Evolutionary conservation across 1,284 basidiomycete genomes (phyloP).

Genomic region (Tetrapyrgos nigripes): DNA sequence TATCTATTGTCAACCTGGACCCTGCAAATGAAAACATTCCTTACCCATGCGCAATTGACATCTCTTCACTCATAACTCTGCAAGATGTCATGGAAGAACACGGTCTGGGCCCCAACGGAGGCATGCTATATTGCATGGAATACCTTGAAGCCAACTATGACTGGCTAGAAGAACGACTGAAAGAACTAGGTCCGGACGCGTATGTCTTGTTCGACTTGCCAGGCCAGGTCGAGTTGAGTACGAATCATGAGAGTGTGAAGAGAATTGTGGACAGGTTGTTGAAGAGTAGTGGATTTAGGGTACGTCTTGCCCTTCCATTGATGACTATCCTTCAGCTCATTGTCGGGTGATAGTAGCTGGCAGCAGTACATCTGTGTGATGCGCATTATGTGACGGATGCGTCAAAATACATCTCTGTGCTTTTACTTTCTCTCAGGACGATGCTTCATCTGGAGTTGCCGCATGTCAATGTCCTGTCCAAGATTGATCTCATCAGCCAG

Average conservation of each 20-base stretch:
- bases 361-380: slow-evolving; percentile 95
- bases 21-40: slow-evolving; percentile 92
- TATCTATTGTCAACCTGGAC: slow-evolving; percentile 94
- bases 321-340: slow-evolving; percentile 5
- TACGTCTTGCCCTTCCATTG: slow-evolving; percentile 50
- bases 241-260: slow-evolving; percentile 92
- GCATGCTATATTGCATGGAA: slow-evolving; percentile 97
- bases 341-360: slow-evolving; percentile 64
- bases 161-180: slow-evolving; percentile 86
- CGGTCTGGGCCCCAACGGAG: slow-evolving; percentile 94
- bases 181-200: slow-evolving; percentile 65
- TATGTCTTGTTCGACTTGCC: slow-evolving; percentile 97
- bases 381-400: slow-evolving; percentile 97
- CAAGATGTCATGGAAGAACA: slow-evolving; percentile 89
- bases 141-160: slow-evolving; percentile 96
- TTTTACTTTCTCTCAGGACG: slow-evolving; percentile 90
- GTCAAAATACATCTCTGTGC: slow-evolving; percentile 92
- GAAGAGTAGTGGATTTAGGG: slow-evolving; percentile 81
- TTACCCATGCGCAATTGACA: slow-evolving; percentile 91
- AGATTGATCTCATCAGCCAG: slow-evolving; percentile 88
- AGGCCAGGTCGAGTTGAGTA: slow-evolving; percentile 97
- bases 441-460: slow-evolving; percentile 99
- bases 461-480: slow-evolving; percentile 96
- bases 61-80: slow-evolving; percentile 88
- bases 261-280: slow-evolving; percentile 75